Evolutionary conservation across 73 alveolate species (phyloP), one percentile per base, ranked within the genome.

Genomic region (Paramecium sonneborni): DNA sequence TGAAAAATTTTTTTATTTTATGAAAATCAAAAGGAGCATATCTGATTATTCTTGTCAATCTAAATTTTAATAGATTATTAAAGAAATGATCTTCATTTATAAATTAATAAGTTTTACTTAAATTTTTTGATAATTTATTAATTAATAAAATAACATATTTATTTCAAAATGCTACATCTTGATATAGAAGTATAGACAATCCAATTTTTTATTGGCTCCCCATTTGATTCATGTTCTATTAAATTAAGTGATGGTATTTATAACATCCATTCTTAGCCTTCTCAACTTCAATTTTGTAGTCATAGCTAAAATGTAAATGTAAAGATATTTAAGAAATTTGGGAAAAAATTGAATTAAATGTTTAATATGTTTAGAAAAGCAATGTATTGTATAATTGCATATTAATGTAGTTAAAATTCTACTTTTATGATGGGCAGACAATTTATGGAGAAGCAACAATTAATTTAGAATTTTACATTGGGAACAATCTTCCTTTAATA

Each of bases 161-260:
- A 26, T 62, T 62, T 62, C 86, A 35, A 72, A 72, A 72, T 72
- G 86, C 62, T 72, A 30, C 86, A 72, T 41, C 86, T 72, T 35
- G 86, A 72, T 72, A 72, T 72, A 8, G 86, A 72, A n/a, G 86
- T 72, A n/a, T 62, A 72, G 44, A 35, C 86, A 14, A 38, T 72
- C 8, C 57, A 38, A 35, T 72, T 72, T 38, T 35, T 21, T 6
- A 30, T 72, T 5, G 44, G 32, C 12, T 72, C 86, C 62, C 1
- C 55, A 1, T 15, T 72, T 2, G 86, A 38, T 37, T 35, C 58
- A 0, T 30, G 52, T 37, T 72, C 15, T 23, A 72, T 72, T 34
- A 7, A n/a, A 72, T 35, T 72, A 34, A 72, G 20, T 18, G 86
- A 72, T 72, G 24, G 86, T 72, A 72, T 21, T 35, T 35, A 14